Evolutionary conservation across 2,329 filamentous ascomycete genomes (phyloP), one percentile per base, ranked within the genome.

Genomic region (Dactylellina cionopaga): DNA sequence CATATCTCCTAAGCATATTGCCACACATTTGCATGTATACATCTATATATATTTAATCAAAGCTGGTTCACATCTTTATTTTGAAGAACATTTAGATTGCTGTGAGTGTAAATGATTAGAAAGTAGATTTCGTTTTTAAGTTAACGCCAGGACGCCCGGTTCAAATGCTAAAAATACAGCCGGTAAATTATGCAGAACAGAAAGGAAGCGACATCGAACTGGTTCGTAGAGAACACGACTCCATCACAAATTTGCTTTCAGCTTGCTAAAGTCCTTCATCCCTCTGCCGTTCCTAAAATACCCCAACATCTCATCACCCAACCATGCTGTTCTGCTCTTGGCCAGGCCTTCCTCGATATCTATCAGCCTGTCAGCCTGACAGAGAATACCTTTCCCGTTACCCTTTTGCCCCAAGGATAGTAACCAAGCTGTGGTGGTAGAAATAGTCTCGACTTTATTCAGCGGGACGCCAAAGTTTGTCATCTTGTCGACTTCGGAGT

Each of bases 251-350:
- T 72, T 72, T 5, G 68, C 35, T 22, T 72, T n/a, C 5, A 72
- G 44, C 35, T 72, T 72, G 54, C 68, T 72, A 31, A 72, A 72
- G 43, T 59, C 59, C 46, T 60, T 59, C 68, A 72, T 65, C 2
- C 69, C 71, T 49, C 83, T 78, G 1, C 83, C 83, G 19, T 82
- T 81, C 37, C 82, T 76, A 65, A 84, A 84, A 75, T 83, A 74
- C 9, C 81, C 80, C 78, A 85, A 76, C 83, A 84, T 84, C 76
- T 85, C 83, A 74, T 80, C 81, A 0, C 82, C 80, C 83, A 84
- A 84, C 83, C 83, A 85, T 47, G 76, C 75, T 70, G 79, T 80
- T 66, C 83, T 80, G 17, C 77, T 79, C 76, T 79, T 83, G 24
- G 83, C 83, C 55, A 84, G 77, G 0, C 83, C 83, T 19, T 78